phyloP scores from a whole-genome alignment of 768 basidiomycete species.

The Leucocoprinus birnbaumii region DNA sequence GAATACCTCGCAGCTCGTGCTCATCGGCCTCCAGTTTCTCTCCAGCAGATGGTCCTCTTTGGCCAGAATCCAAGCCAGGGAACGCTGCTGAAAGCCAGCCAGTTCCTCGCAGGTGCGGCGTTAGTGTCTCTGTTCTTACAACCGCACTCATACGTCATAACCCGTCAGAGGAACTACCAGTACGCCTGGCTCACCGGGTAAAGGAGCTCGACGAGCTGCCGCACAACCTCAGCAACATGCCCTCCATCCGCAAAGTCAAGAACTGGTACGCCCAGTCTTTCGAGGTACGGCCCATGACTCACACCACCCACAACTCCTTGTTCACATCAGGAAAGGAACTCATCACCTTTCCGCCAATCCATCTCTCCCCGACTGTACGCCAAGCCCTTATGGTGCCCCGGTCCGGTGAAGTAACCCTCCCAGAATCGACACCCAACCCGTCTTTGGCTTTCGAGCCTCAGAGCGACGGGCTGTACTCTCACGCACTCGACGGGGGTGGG shows the following conservation, averaged over 20 bases:
- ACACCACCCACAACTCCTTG: neutral
- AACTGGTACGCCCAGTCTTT: conserved; percentile 99
- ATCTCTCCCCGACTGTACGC: conserved; percentile 63
- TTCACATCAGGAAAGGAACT: conserved; percentile 62
- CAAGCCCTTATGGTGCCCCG: conserved; percentile 56
- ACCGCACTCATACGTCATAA: neutral
- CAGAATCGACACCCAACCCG: conserved; percentile 80
- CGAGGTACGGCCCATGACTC: conserved; percentile 57
- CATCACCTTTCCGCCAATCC: conserved; percentile 79
- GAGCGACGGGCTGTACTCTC: conserved; percentile 22
- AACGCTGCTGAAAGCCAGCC: conserved; percentile 87
- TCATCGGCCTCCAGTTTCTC: conserved; percentile 60
- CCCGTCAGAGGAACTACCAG: conserved; percentile 86
- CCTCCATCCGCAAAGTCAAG: conserved; percentile 90
- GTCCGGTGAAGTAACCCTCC: conserved; percentile 48
- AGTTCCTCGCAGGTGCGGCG: conserved; percentile 72
- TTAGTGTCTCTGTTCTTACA: neutral
- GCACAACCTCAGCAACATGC: conserved; percentile 87
- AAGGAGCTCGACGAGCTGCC: conserved; percentile 95
- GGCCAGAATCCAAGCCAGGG: conserved; percentile 96
- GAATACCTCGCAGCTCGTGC: conserved; percentile 18
- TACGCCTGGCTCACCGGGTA: conserved; percentile 92
- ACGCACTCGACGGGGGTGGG: conserved; percentile 8
- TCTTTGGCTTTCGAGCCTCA: conserved; percentile 59
- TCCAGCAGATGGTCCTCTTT: conserved; percentile 98